Conservation (phyloP, 441 rosid species). For the Omphalea diandra region DNA sequence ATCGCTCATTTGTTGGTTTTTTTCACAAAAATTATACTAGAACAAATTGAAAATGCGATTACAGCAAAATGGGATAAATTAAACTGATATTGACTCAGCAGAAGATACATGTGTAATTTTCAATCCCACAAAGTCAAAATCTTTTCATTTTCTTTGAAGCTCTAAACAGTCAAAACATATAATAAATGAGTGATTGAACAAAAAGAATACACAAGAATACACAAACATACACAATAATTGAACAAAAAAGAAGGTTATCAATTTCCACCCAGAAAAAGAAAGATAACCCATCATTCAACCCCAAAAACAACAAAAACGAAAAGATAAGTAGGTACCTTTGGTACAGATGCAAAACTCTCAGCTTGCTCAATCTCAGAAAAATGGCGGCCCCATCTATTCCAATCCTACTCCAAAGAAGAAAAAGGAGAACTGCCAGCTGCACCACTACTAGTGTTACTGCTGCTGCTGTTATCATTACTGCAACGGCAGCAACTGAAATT, state of each 20-base stretch:
- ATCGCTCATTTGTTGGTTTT: not conserved
- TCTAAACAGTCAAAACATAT: not conserved
- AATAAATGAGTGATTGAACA: too few relatives aligned
- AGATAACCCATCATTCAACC: not conserved
- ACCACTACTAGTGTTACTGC: constrained; percentile 16
- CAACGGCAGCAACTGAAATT: constrained; percentile 41
- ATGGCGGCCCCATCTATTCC: constrained; percentile 88
- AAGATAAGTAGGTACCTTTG: constrained; percentile 49
- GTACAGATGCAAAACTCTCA: constrained; percentile 72
- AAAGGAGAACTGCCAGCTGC: constrained; percentile 4
- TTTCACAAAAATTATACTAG: not conserved
- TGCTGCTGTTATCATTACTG: constrained; percentile 21
- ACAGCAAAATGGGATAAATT: not conserved
- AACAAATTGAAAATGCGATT: not conserved
- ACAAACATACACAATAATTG: too few relatives aligned
- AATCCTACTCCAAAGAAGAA: constrained; percentile 72
- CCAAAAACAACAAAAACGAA: not conserved
- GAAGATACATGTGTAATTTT: not conserved
- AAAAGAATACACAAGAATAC: not conserved
- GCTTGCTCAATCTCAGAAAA: constrained; percentile 77
- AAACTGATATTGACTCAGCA: not conserved
- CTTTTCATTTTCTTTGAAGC: not conserved
- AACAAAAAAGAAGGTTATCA: too few relatives aligned
- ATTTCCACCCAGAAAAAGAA: not conserved
- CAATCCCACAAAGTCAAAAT: not conserved